These are phyloP conservation scores for Kwoniella dendrophila DNA, from an alignment of 768 basidiomycete species.

Conservation along the genomic window DNA sequence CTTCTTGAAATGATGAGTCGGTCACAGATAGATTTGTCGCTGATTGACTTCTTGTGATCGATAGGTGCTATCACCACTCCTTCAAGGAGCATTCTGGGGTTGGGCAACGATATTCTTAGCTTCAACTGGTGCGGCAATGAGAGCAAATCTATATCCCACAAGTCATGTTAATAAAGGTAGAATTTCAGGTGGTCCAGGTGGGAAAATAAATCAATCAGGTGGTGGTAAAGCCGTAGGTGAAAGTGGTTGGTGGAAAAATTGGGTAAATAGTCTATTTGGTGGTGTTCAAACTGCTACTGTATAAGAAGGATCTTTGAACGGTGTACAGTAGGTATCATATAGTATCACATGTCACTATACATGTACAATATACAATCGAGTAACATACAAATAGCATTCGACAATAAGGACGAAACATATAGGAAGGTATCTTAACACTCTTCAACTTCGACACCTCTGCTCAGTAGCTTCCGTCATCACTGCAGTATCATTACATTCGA, in stretches of 20 bases:
- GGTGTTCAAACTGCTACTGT: constrained; percentile 48
- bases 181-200: constrained; percentile 43
- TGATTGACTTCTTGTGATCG: neutral
- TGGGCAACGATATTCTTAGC: constrained; percentile 44
- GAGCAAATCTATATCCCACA: constrained; percentile 44
- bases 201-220: constrained; percentile 25
- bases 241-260: constrained; percentile 51
- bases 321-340: too few relatives aligned
- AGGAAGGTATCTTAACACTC: too few relatives aligned
- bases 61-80: constrained; percentile 50
- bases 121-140: constrained; percentile 30
- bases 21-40: neutral
- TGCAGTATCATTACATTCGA: too few relatives aligned
- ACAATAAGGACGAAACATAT: too few relatives aligned
- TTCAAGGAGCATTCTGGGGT: constrained; percentile 56
- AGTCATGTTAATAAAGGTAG: constrained; percentile 42
- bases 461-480: too few relatives aligned
- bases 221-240: constrained; percentile 45
- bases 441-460: too few relatives aligned
- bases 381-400: neutral
- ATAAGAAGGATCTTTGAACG: too few relatives aligned
- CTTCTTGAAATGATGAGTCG: neutral
- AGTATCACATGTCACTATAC: neutral
- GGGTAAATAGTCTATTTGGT: constrained; percentile 50
- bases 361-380: neutral